Percentiles rank a stretch among this genome's conserved stretches.
Conservation (phyloP, 257 asterid genomes). For the Anisodus acutangulus region DNA sequence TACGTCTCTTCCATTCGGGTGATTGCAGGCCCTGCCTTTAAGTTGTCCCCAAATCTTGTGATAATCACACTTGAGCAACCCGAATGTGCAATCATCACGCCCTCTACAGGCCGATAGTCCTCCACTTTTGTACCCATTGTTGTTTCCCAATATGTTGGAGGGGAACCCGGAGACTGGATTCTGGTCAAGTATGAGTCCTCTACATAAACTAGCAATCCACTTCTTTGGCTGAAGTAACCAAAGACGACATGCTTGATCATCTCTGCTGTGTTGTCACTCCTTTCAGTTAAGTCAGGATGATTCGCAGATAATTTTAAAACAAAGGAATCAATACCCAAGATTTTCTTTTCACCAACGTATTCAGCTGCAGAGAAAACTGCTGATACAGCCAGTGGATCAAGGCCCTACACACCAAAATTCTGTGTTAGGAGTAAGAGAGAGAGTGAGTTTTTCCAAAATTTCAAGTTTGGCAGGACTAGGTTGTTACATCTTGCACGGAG, state of each 20-base stretch:
- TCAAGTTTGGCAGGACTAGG: not conserved
- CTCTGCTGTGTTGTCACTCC: conserved; percentile 81
- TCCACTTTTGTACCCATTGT: conserved; percentile 67
- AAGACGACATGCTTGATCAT: conserved; percentile 74
- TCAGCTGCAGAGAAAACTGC: conserved; percentile 67
- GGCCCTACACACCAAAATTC: conserved; percentile 52
- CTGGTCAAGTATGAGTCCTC: conserved; percentile 85
- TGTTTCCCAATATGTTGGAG: conserved; percentile 83
- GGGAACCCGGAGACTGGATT: conserved; percentile 74
- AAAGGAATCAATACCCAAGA: conserved; percentile 67
- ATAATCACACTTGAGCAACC: conserved; percentile 71
- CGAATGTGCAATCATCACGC: conserved; percentile 73
- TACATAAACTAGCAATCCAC: conserved; percentile 62
- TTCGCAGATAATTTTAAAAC: conserved; percentile 70
- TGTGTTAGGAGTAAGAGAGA: conserved; percentile 4
- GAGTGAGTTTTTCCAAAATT: not conserved
- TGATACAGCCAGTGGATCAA: conserved; percentile 73
- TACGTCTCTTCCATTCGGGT: conserved; percentile 84
- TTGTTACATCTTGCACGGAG: not conserved
- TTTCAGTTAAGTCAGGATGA: conserved; percentile 60
- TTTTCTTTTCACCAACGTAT: conserved; percentile 76
- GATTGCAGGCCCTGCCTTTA: conserved; percentile 58
- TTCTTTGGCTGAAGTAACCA: conserved; percentile 83
- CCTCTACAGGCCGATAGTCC: conserved; percentile 69
- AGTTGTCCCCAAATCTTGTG: conserved; percentile 70